Evolutionary conservation across 352 stramenopile genomes (phyloP), one percentile per base, ranked within the genome.

Genomic region (Aphanomyces stellatus): DNA sequence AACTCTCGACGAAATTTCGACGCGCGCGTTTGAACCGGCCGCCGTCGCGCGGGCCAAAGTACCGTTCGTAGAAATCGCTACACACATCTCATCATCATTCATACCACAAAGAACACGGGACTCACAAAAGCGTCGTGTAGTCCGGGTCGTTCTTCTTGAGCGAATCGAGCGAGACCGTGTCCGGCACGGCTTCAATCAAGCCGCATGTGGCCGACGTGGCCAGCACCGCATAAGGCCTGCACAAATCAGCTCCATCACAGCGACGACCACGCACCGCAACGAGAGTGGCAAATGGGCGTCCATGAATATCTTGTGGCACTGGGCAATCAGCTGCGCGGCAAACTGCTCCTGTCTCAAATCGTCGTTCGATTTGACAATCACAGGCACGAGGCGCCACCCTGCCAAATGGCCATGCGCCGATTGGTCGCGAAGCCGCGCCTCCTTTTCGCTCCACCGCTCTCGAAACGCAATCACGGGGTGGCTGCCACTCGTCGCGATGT

Each of bases 301-400:
- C 8, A 53, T 66, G 62, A 96, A 97, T 55, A 91, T 90, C 62
- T 91, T 80, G n/a, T 84, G 71, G 56, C 85, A 95, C 28, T 92
- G 72, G 35, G 82, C 74, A 61, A 98, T 95, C 1, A 98, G 70
- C 70, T 96, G 86, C 73, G 95, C 86, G 2, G 90, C 81, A 74
- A 96, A 96, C 15, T 88, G 81, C 72, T 98, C 90, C 74, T 98
- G 91, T 11, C 90, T 70, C 49, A 97, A 70, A 65, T 97, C 89
- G 71, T 97, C 91, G 69, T 96, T 95, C 7, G 79, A 90, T 72
- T 98, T 98, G 6, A 97, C 81, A 72, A 97, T 96, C 27, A 95
- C 78, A 48, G 75, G 74, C 24, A 76, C 65, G 24, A 94, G 72
- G 62, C 90, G 76, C 77, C 79, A 95, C 27, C 75, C 80, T 27